Evolutionary conservation across 2,329 filamentous ascomycete species (phyloP).

Genomic region (Xylaria polymorpha): DNA sequence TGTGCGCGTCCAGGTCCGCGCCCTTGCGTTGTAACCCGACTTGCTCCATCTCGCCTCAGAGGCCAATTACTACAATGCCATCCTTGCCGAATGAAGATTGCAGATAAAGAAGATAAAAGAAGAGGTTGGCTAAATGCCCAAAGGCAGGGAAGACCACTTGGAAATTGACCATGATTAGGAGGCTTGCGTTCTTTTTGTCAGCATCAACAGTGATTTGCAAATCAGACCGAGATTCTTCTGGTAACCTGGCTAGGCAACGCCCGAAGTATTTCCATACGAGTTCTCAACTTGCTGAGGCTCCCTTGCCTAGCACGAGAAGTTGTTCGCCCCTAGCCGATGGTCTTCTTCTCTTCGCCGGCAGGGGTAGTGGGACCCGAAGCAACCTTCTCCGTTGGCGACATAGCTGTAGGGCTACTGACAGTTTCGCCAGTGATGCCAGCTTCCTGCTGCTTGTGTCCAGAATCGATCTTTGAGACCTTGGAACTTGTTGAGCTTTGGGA

Average conservation of each 20-base stretch:
- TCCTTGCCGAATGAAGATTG: neutral
- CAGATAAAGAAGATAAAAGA: neutral
- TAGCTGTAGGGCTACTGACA: slow-evolving; percentile 49
- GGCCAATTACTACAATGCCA: slow-evolving; percentile 15
- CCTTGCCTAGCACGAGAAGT: slow-evolving; percentile 23
- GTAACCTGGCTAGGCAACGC: neutral
- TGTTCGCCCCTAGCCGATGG: slow-evolving; percentile 40
- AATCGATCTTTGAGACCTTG: slow-evolving; percentile 39
- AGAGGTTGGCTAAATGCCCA: slow-evolving; percentile 15
- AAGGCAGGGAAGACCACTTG: slow-evolving; percentile 4
- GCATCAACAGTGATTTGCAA: slow-evolving; percentile 6
- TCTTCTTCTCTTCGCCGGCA: slow-evolving; percentile 44
- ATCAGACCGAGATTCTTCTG: slow-evolving; percentile 26
- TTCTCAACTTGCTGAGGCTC: slow-evolving; percentile 24
- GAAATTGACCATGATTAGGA: neutral
- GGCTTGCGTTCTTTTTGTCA: neutral
- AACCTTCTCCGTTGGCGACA: slow-evolving; percentile 46
- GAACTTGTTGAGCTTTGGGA: slow-evolving; percentile 44
- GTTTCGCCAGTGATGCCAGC: slow-evolving; percentile 57
- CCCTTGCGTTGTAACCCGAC: slow-evolving; percentile 25
- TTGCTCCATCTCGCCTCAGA: neutral
- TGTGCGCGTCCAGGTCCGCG: slow-evolving; percentile 16
- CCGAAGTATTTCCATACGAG: slow-evolving; percentile 10
- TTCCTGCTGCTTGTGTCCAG: slow-evolving; percentile 58
- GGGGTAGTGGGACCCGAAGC: slow-evolving; percentile 34